phyloP scores from a whole-genome alignment of 305 asterid species.

The Fraxinus floribunda region DNA sequence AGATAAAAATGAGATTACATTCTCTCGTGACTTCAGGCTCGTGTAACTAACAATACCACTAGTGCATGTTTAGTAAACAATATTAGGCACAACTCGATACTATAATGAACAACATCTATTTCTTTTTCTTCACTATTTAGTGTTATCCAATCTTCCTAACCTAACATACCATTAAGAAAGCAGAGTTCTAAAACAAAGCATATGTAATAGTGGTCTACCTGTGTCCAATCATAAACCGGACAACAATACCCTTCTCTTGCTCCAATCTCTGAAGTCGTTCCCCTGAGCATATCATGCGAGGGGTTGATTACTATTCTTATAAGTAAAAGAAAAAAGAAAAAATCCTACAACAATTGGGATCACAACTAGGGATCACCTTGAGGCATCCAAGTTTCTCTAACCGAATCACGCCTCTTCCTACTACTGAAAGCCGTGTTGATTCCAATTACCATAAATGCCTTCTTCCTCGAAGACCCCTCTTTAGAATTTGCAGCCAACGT shows the following conservation, averaged over 20 bases:
- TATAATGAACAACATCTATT: background rate
- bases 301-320: background rate
- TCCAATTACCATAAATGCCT: conserved; percentile 88
- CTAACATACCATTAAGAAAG: background rate
- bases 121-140: background rate
- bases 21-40: background rate
- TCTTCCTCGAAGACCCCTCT: conserved; percentile 50
- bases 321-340: background rate
- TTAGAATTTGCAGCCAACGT: conserved; percentile 31
- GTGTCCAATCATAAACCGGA: conserved; percentile 94
- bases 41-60: background rate
- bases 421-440: conserved; percentile 93
- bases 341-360: background rate
- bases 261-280: conserved; percentile 73
- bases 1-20: background rate
- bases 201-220: conserved; percentile 43
- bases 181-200: conserved; percentile 28
- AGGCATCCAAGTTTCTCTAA: conserved; percentile 97
- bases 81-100: background rate
- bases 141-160: background rate
- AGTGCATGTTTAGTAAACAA: background rate
- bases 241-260: conserved; percentile 85
- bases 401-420: conserved; percentile 90
- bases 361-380: conserved; percentile 50
- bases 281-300: conserved; percentile 38